phyloP scores from a whole-genome alignment of 108 stramenopile species.

The Seminavis robusta region DNA sequence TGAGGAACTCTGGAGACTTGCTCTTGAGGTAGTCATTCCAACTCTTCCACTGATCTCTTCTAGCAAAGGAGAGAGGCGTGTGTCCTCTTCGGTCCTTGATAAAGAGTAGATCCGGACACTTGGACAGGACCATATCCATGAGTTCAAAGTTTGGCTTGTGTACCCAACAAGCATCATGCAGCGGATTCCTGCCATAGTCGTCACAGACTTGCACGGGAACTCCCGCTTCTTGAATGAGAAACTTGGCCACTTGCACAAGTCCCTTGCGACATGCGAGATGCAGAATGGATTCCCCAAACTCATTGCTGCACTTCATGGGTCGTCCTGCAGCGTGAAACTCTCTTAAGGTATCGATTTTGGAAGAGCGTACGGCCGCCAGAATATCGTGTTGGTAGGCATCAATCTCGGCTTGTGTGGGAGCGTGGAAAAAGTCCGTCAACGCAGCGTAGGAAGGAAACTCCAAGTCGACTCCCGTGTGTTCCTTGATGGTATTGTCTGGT shows the following conservation, averaged over 20 bases:
- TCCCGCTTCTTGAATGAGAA: constrained; percentile 42
- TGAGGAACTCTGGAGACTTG: no score
- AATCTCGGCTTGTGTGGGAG: constrained; percentile 38
- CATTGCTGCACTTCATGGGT: no score
- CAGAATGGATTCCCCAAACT: constrained; percentile 68
- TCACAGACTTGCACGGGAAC: constrained; percentile 49
- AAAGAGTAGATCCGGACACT: constrained; percentile 39
- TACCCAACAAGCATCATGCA: constrained; percentile 78
- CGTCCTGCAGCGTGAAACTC: no score
- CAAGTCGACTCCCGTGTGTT: no score
- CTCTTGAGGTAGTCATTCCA: no score
- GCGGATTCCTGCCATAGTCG: constrained; percentile 71
- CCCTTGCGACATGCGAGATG: constrained; percentile 65
- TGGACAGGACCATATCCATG: constrained; percentile 37
- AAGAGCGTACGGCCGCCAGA: constrained; percentile 5
- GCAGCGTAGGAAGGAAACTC: no score
- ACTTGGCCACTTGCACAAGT: constrained; percentile 26
- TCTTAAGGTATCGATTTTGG: not conserved
- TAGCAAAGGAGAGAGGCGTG: constrained; percentile 44
- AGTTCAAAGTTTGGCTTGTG: constrained; percentile 41
- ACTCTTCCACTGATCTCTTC: no score
- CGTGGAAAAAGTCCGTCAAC: constrained; percentile 24
- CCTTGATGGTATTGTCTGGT: no score
- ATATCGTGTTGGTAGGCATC: constrained; percentile 47
- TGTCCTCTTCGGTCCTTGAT: constrained; percentile 53